Evolutionary conservation across 345 rosid genomes (phyloP), one percentile per base, ranked within the genome.

Genomic region (Boechera divaricarpa): DNA sequence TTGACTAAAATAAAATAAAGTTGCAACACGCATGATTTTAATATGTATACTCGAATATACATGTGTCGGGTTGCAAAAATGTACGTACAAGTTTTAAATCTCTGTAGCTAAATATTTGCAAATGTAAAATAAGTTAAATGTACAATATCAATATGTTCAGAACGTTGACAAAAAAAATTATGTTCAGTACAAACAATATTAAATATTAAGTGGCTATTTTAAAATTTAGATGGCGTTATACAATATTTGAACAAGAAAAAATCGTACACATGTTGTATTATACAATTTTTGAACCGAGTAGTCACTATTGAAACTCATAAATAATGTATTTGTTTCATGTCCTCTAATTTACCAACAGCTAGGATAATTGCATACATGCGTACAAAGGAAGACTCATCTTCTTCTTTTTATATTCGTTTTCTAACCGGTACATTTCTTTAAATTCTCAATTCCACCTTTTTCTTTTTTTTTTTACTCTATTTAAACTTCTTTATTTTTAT

Each of bases 311-410:
- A 64, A 75, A 55, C 31, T 69, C 63, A 69, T n/a, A 54, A 64
- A 69, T n/a, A 54, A 64, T 57, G 72, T 18, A 64, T 36, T 64
- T 42, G 24, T 63, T 28, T 28, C 28, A 49, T 77, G 81, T 77
- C 72, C 62, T 77, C 67, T 9, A 7, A 64, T 45, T 71, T 72
- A 71, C 61, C 72, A 64, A 55, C 81, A 64, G 76, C 62, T 53
- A 54, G 18, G 79, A 81, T 53, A 73, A 76, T 57, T 82, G 73
- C 62, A 67, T 76, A 81, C 86, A 83, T 59, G 83, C 79, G 57
- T 83, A 64, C 68, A 66, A 31, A 63, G 67, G 79, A 85, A 83
- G 85, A 62, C 39, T 74, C 79, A 74, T 68, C 72, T 75, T 74
- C 70, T 65, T 21, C 24, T 21, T 21, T 52, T 55, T 73, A 8